These are phyloP conservation scores for Diaporthe sp. DNA, from an alignment of 2,329 filamentous ascomycete genomes.

Conservation along the genomic window DNA sequence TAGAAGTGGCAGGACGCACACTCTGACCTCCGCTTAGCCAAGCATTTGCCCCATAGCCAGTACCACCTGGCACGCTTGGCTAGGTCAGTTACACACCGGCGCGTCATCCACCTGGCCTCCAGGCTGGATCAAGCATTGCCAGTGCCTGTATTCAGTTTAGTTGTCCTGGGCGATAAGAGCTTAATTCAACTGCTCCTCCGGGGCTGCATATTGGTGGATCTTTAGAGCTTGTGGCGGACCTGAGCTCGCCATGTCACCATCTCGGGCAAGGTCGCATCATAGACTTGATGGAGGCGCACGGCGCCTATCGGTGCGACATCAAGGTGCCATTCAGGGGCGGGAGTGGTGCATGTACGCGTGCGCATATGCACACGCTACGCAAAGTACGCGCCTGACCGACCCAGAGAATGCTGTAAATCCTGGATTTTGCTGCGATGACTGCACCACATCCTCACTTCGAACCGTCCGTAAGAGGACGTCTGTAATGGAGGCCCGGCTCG, in stretches of 20 bases:
- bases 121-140: conserved; percentile 14
- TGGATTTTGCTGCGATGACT: not conserved
- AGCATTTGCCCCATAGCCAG: not conserved
- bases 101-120: not conserved
- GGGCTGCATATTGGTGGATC: not conserved
- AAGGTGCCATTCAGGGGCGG: not conserved
- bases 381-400: not conserved
- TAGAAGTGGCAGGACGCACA: not conserved
- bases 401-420: not conserved
- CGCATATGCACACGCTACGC: not conserved
- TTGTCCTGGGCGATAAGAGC: conserved; percentile 21
- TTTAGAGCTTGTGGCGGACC: too few relatives aligned
- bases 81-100: not conserved
- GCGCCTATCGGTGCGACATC: not conserved
- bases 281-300: not conserved
- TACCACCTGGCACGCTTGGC: conserved; percentile 12
- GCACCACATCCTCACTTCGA: too few relatives aligned
- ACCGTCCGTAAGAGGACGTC: too few relatives aligned
- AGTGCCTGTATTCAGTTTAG: conserved; percentile 6
- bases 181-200: not conserved
- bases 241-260: not conserved
- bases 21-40: conserved; percentile 1
- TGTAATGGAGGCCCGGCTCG: not conserved
- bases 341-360: not conserved
- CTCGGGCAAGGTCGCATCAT: not conserved